phyloP scores from a whole-genome alignment of 306 rosid genomes.

The Prunus salicina region DNA sequence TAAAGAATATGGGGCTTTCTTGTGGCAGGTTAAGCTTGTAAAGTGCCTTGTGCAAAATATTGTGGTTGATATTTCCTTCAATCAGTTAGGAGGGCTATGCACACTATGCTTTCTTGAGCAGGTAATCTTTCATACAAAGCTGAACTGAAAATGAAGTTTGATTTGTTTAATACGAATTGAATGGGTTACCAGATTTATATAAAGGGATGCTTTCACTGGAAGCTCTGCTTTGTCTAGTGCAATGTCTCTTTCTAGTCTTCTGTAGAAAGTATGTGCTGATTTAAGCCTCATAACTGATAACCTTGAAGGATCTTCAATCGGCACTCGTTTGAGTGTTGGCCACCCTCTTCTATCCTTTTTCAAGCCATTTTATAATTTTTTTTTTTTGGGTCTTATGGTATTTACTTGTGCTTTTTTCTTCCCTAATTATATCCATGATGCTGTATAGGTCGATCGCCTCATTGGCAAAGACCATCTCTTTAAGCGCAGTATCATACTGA shows the following conservation, averaged over 20 bases:
- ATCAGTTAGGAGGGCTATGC: slow-evolving; percentile 95
- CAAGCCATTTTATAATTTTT: background rate
- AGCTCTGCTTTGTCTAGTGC: background rate
- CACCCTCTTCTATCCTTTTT: background rate
- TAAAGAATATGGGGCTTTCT: slow-evolving; percentile 15
- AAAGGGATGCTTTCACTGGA: background rate
- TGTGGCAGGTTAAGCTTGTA: slow-evolving; percentile 88
- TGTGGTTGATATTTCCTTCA: slow-evolving; percentile 92
- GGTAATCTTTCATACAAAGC: slow-evolving; percentile 41
- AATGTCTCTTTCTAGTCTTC: background rate
- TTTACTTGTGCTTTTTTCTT: background rate
- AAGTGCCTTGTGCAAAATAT: slow-evolving; percentile 90
- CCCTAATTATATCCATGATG: background rate
- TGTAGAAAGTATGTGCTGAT: background rate
- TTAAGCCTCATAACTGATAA: background rate
- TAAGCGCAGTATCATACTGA: slow-evolving; percentile 81
- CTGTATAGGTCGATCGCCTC: slow-evolving; percentile 68
- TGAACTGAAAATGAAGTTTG: background rate
- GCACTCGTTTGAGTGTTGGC: background rate
- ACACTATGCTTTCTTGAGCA: slow-evolving; percentile 90
- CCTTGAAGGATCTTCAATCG: background rate
- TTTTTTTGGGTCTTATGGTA: background rate
- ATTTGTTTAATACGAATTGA: background rate
- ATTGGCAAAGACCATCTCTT: slow-evolving; percentile 84
- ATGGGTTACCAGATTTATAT: background rate